phyloP scores from a whole-genome alignment of 306 rosid species.

The Delonix regia region DNA sequence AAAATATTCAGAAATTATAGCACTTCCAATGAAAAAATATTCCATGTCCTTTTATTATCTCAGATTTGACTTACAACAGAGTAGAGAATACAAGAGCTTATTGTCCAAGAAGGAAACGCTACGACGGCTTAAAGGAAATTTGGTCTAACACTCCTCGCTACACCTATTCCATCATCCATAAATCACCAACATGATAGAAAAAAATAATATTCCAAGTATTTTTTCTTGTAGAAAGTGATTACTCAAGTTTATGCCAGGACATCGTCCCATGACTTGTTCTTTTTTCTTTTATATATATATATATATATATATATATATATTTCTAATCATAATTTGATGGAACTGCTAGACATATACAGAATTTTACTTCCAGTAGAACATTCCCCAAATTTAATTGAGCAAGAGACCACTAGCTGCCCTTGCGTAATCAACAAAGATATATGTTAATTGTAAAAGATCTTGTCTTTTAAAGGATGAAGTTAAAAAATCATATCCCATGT shows the following conservation, averaged over 20 bases:
- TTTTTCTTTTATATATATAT: not conserved
- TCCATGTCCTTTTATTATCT: not conserved
- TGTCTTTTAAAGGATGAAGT: conserved; percentile 8
- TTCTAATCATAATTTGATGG: not conserved
- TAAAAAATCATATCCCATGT: not conserved
- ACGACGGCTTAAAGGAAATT: not conserved
- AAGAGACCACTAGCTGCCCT: not conserved
- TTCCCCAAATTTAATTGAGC: not conserved
- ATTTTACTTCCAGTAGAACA: not conserved
- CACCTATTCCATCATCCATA: not conserved
- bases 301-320: too few relatives aligned
- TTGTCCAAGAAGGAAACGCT: not conserved
- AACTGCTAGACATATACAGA: not conserved
- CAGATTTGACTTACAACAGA: not conserved
- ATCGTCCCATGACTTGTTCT: not conserved
- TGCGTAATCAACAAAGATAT: not conserved
- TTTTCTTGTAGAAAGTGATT: conserved; percentile 1
- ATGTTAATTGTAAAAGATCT: not conserved
- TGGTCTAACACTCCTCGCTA: not conserved
- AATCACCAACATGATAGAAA: not conserved
- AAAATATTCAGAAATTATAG: not conserved
- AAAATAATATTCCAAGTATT: not conserved
- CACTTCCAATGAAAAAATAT: not conserved
- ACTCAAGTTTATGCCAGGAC: not conserved
- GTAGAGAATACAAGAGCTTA: not conserved